Conservation (phyloP, 768 basidiomycete genomes). For the Cyathus striatus region DNA sequence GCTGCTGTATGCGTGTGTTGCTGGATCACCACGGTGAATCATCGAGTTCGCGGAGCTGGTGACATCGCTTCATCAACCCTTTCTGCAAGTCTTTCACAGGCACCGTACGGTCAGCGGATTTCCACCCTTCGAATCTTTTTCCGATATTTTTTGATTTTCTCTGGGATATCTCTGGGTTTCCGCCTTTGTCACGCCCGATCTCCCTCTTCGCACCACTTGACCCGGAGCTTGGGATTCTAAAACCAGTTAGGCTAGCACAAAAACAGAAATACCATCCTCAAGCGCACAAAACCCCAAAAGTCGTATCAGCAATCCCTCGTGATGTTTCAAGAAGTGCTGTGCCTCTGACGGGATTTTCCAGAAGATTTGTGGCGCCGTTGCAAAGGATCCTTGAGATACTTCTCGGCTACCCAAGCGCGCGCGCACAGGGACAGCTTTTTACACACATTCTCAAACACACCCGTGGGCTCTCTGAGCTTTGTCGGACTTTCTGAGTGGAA, state of each 20-base stretch:
- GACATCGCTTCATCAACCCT: constrained; percentile 39
- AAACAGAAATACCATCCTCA: constrained; percentile 24
- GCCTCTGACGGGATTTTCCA: constrained; percentile 22
- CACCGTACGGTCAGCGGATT: constrained; percentile 30
- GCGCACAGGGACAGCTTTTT: background rate
- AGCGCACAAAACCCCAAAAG: constrained; percentile 31
- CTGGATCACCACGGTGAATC: constrained; percentile 37
- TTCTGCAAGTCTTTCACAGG: constrained; percentile 36
- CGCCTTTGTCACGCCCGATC: constrained; percentile 26
- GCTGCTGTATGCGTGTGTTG: constrained; percentile 28
- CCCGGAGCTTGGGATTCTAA: constrained; percentile 45
- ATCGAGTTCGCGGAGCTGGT: constrained; percentile 40
- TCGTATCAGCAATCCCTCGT: constrained; percentile 21
- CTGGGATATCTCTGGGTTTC: constrained; percentile 33
- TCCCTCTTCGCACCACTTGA: constrained; percentile 20
- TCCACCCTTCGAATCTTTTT: constrained; percentile 41
- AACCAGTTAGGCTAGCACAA: constrained; percentile 46
- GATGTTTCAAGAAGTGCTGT: constrained; percentile 27
- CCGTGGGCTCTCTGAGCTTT: background rate
- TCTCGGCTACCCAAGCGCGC: background rate
- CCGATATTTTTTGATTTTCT: constrained; percentile 35
- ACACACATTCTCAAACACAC: background rate
- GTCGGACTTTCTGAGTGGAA: constrained; percentile 10
- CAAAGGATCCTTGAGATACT: constrained; percentile 7
- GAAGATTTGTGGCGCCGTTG: constrained; percentile 24